These are phyloP conservation scores for Parachlorella kessleri DNA, from an alignment of 139 green algal species.

Conservation along the genomic window DNA sequence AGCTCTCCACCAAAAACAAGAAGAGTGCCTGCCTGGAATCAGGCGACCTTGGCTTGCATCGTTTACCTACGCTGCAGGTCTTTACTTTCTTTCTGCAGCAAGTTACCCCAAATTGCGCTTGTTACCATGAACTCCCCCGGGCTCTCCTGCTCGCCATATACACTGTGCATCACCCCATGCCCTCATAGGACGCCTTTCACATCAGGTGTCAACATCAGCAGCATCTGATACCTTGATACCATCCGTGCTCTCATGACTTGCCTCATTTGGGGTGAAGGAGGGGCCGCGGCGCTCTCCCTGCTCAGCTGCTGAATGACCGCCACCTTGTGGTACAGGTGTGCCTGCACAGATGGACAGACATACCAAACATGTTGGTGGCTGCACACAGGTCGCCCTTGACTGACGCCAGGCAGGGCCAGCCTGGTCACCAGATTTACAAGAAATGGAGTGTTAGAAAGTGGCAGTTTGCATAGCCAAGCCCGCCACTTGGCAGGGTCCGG, in stretches of 20 bases:
- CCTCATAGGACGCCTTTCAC: neutral
- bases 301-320: conserved; percentile 24
- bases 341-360: neutral
- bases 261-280: neutral
- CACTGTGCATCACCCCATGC: neutral
- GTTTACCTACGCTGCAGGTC: no score
- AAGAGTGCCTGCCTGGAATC: no score
- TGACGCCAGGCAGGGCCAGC: neutral
- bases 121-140: neutral
- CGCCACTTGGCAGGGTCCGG: no score
- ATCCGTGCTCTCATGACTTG: no score
- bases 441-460: no score
- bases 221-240: neutral
- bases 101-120: no score
- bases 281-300: neutral
- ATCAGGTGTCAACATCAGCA: neutral
- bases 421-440: no score
- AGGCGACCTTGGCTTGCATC: no score
- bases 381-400: neutral
- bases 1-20: no score
- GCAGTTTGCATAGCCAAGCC: no score
- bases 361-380: neutral
- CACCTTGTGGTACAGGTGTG: conserved; percentile 30
- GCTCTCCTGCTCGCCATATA: conserved; percentile 1
- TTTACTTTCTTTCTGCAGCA: no score